These are phyloP conservation scores for Peronospora farinosa DNA, from an alignment of 352 stramenopile species.

Conservation along the genomic window DNA sequence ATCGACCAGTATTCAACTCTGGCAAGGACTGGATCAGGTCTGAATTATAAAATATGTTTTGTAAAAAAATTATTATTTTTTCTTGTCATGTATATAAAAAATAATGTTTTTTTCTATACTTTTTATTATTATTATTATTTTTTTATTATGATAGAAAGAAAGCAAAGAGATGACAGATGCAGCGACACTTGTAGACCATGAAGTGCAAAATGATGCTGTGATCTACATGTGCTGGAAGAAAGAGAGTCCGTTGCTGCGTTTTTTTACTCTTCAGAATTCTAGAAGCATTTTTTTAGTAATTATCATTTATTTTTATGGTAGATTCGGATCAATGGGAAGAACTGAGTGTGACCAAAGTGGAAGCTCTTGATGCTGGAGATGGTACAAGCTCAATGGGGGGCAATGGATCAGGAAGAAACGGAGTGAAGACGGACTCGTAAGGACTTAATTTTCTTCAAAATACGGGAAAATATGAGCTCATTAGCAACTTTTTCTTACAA, in stretches of 20 bases:
- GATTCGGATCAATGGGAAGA: constrained; percentile 79
- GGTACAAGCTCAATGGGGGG: constrained; percentile 2
- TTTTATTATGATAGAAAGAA: constrained; percentile 46
- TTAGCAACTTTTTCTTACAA: not conserved
- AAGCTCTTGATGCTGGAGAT: constrained; percentile 32
- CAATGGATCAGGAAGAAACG: constrained; percentile 13
- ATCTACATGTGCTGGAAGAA: constrained; percentile 87
- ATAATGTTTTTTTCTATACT: too few relatives aligned
- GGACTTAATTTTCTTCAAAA: constrained; percentile 1
- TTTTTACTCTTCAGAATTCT: constrained; percentile 1
- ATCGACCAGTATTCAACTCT: constrained; percentile 61
- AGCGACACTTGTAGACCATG: constrained; percentile 73
- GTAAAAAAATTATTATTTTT: too few relatives aligned
- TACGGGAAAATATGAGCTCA: not conserved
- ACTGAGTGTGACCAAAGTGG: constrained; percentile 60
- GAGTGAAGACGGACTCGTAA: constrained; percentile 15
- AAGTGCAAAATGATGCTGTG: constrained; percentile 83
- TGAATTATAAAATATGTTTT: too few relatives aligned
- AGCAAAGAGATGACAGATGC: constrained; percentile 74
- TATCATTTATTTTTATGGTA: constrained; percentile 21
- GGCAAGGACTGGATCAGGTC: constrained; percentile 59
- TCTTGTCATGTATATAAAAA: too few relatives aligned
- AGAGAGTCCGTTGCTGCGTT: constrained; percentile 52
- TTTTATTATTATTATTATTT: too few relatives aligned
- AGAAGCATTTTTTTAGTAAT: not conserved